These are phyloP conservation scores for Coelastrella sp. DNA, from an alignment of 139 green algal species.

Conservation along the genomic window DNA sequence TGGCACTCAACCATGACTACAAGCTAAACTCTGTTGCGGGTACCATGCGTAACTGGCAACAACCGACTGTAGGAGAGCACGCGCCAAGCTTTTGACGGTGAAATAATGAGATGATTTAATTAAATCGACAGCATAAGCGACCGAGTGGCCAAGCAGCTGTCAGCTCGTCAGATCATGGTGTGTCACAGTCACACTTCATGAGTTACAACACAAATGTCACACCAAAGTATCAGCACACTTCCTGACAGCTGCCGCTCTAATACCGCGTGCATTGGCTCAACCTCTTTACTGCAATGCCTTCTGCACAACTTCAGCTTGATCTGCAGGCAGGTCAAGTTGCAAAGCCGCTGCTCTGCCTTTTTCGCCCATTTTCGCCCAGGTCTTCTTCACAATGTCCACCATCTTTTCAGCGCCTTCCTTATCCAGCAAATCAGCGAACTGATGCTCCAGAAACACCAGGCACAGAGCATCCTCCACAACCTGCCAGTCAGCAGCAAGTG, in stretches of 20 bases:
- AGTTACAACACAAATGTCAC: not conserved
- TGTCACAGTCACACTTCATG: not conserved
- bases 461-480: conserved; percentile 68
- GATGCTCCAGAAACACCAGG: conserved; percentile 71
- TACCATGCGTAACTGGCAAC: too few relatives aligned
- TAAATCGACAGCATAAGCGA: too few relatives aligned
- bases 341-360: conserved; percentile 54
- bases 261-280: not conserved
- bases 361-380: conserved; percentile 58
- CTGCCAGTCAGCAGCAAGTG: conserved; percentile 29
- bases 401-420: conserved; percentile 63
- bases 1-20: too few relatives aligned
- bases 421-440: conserved; percentile 59
- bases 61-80: too few relatives aligned
- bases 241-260: not conserved
- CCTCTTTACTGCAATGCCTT: not conserved
- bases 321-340: conserved; percentile 30
- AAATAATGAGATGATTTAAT: too few relatives aligned
- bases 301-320: conserved; percentile 29
- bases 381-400: conserved; percentile 69
- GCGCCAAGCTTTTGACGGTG: too few relatives aligned
- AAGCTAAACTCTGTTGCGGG: too few relatives aligned
- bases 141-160: not conserved
- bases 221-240: not conserved
- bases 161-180: not conserved